Evolutionary conservation across 306 rosid species (phyloP).

Genomic region (Castanospermum australe): DNA sequence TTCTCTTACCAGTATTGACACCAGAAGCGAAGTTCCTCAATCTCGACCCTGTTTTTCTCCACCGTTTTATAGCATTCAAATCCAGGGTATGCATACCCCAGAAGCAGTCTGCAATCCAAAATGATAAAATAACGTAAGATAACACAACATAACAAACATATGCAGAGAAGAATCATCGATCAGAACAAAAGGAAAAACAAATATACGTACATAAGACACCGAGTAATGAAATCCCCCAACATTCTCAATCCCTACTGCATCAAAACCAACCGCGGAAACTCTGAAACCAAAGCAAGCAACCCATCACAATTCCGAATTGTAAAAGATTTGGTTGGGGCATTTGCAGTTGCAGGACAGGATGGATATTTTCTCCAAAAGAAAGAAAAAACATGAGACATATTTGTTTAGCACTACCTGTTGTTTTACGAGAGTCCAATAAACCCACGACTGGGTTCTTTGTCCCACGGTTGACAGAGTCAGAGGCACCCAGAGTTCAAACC

Average conservation of each 20-base stretch:
- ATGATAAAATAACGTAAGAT: neutral
- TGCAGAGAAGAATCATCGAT: neutral
- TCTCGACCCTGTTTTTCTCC: conserved; percentile 59
- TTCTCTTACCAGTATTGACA: conserved; percentile 80
- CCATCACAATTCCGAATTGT: neutral
- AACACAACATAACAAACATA: neutral
- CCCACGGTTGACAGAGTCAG: conserved; percentile 27
- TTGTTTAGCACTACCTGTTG: conserved; percentile 10
- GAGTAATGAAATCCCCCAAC: conserved; percentile 77
- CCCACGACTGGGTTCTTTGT: neutral
- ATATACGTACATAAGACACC: conserved; percentile 71
- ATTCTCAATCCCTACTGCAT: conserved; percentile 32
- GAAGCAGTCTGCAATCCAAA: conserved; percentile 51
- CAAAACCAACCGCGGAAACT: conserved; percentile 9
- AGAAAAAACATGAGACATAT: neutral
- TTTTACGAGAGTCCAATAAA: neutral
- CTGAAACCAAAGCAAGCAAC: conserved; percentile 25
- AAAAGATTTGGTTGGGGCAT: neutral
- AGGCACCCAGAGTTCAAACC: conserved; percentile 11
- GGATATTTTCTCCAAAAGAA: neutral
- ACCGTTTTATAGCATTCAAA: conserved; percentile 75
- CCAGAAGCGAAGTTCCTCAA: conserved; percentile 89
- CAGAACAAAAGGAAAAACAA: neutral
- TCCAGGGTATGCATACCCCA: conserved; percentile 96
- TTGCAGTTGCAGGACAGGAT: neutral